Base-by-base conservation (phyloP, 768 basidiomycete genomes). In the Psilocybe subaeruginosa region DNA sequence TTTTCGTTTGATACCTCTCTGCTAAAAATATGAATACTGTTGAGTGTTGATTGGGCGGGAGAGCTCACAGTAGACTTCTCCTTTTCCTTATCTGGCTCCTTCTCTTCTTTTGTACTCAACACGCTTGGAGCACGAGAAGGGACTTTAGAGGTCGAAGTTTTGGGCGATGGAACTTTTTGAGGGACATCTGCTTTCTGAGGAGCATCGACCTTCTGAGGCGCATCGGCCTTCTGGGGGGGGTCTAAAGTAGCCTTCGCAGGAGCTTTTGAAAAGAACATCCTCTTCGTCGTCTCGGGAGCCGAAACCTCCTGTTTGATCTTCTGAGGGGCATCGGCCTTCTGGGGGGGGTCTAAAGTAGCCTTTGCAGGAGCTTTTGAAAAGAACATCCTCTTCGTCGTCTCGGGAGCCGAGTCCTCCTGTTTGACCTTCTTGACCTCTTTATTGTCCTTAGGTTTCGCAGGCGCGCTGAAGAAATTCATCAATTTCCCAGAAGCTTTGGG, bases 381-480 rank as follows among this genome's bases (percentile, higher is more conserved):
- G 52, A 68, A 68, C 57, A 68, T 58, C 54, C 61, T 62, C 59
- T 66, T 68, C 51, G 64, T 63, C 23, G 57, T 33, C 49, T 70
- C 67, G 8, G 41, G 58, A 2, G 54, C 59, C 5, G 67, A 45
- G 50, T 59, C 61, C 49, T 69, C 43, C 39, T 64, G 66, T 60
- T 72, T 71, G 53, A 47, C 61, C 66, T 85, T 85, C 8, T 75
- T 64, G 68, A 84, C 84, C 29, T 82, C 82, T 54, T 68, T 67
- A 8, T 64, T 19, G 45, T 66, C 68, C 46, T 68, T 69, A 3
- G 63, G 58, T 46, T 65, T 64, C 9, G 56, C 62, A 16, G 48
- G 53, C 8, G 61, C 64, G 64, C 82, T 87, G 71, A 85, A 83
- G 79, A 86, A 90, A 64, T 88, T 84, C 5, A 12, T 43, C 41